Conservation (phyloP, 2,329 filamentous ascomycete species). For the Periconia macrospinosa region DNA sequence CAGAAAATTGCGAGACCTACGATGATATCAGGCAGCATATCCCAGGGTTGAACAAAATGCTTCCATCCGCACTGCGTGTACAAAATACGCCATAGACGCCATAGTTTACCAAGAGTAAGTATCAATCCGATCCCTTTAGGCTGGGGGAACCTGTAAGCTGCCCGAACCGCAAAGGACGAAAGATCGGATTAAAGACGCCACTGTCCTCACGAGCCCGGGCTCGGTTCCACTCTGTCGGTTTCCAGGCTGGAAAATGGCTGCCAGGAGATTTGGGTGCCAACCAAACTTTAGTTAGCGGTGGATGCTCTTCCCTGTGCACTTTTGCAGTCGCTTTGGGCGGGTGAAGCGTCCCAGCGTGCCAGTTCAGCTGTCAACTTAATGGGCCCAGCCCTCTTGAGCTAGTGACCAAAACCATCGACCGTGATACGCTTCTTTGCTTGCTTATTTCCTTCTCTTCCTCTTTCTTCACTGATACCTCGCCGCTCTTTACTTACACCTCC, state of each 20-base stretch:
- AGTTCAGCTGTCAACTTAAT: slow-evolving; percentile 5
- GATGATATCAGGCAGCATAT: no score
- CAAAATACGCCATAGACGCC: background rate
- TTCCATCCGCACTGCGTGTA: no score
- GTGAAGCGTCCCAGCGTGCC: slow-evolving; percentile 2
- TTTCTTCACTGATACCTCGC: background rate
- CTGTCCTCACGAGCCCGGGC: slow-evolving; percentile 25
- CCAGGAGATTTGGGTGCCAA: slow-evolving; percentile 9
- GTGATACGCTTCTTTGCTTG: background rate
- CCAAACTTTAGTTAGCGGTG: background rate
- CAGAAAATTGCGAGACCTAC: no score
- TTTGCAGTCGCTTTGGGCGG: background rate
- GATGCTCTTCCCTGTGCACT: slow-evolving; percentile 14
- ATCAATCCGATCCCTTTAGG: slow-evolving; percentile 9
- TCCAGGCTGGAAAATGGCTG: slow-evolving; percentile 12
- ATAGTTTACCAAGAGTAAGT: background rate
- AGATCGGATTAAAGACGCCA: slow-evolving; percentile 22
- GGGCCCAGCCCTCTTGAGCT: slow-evolving; percentile 11
- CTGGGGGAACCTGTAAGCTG: background rate
- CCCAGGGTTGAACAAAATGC: no score
- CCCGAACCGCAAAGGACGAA: slow-evolving; percentile 10
- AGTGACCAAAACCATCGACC: slow-evolving; percentile 6
- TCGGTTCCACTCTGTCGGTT: slow-evolving; percentile 39
- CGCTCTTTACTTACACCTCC: background rate
- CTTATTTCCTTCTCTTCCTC: background rate